Percentiles rank a stretch among this genome's conserved stretches.
These are phyloP conservation scores for Coniferiporia weirii DNA, from an alignment of 1,284 basidiomycete genomes.

Conservation along the genomic window DNA sequence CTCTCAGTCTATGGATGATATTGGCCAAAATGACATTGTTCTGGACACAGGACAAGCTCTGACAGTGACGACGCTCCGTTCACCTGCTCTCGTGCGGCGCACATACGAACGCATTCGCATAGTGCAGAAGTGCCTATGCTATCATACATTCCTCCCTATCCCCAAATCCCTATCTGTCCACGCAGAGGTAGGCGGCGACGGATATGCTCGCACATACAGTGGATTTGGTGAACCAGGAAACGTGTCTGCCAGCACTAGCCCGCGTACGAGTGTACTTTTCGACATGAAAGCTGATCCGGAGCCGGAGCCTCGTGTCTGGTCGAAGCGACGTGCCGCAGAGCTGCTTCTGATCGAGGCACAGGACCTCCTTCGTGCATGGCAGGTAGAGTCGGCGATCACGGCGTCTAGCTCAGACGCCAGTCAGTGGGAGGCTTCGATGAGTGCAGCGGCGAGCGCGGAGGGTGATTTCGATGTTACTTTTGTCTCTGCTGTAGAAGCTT, in stretches of 20 bases:
- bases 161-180: slow-evolving; percentile 19
- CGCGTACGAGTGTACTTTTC: background rate
- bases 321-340: slow-evolving; percentile 9
- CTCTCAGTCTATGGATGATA: slow-evolving; percentile 22
- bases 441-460: background rate
- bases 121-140: slow-evolving; percentile 60
- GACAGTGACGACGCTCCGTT: slow-evolving; percentile 39
- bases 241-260: background rate
- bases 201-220: background rate
- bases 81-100: slow-evolving; percentile 41
- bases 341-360: slow-evolving; percentile 11
- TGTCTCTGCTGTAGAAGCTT: background rate
- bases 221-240: background rate
- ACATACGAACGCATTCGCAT: slow-evolving; percentile 57
- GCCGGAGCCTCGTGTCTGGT: slow-evolving; percentile 9
- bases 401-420: slow-evolving; percentile 6
- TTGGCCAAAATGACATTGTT: slow-evolving; percentile 28
- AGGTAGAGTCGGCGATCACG: slow-evolving; percentile 3
- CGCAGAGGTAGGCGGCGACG: background rate
- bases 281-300: slow-evolving; percentile 2
- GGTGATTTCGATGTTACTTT: background rate
- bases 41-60: slow-evolving; percentile 21
- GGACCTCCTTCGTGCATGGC: slow-evolving; percentile 11
- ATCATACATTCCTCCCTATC: slow-evolving; percentile 46
- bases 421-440: background rate